phyloP scores from a whole-genome alignment of 306 rosid species.

The Bauhinia variegata region DNA sequence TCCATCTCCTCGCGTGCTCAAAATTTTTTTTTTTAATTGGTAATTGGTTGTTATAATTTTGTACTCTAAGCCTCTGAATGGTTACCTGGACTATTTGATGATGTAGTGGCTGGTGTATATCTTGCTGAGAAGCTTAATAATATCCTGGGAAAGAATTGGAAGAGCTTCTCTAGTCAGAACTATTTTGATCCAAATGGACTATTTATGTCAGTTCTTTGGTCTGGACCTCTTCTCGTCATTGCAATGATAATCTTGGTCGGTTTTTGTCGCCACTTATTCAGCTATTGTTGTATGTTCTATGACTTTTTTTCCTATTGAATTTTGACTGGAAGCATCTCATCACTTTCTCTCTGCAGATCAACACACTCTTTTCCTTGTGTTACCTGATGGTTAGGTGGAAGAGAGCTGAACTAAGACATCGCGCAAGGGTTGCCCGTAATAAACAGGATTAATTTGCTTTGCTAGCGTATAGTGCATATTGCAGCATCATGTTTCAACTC shows the following conservation, averaged over 20 bases:
- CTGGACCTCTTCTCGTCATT: slow-evolving; percentile 86
- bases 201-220: slow-evolving; percentile 84
- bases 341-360: slow-evolving; percentile 61
- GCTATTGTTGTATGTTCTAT: background rate
- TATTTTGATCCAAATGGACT: slow-evolving; percentile 86
- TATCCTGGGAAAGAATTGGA: slow-evolving; percentile 71
- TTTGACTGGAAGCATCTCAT: slow-evolving; percentile 30
- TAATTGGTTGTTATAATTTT: too few relatives aligned
- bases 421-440: slow-evolving; percentile 68
- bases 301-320: slow-evolving; percentile 8
- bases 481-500: too few relatives aligned
- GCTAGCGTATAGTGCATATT: background rate
- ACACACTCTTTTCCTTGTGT: slow-evolving; percentile 83
- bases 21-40: too few relatives aligned
- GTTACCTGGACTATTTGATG: slow-evolving; percentile 31
- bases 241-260: slow-evolving; percentile 92
- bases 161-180: slow-evolving; percentile 77
- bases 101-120: slow-evolving; percentile 90
- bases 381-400: slow-evolving; percentile 89
- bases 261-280: slow-evolving; percentile 8
- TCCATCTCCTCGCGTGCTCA: too few relatives aligned
- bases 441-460: slow-evolving; percentile 65
- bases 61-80: background rate
- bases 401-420: slow-evolving; percentile 90
- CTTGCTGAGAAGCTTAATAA: slow-evolving; percentile 77